Base-by-base conservation (phyloP, 2,329 filamentous ascomycete genomes). In the Sclerotinia trifoliorum region DNA sequence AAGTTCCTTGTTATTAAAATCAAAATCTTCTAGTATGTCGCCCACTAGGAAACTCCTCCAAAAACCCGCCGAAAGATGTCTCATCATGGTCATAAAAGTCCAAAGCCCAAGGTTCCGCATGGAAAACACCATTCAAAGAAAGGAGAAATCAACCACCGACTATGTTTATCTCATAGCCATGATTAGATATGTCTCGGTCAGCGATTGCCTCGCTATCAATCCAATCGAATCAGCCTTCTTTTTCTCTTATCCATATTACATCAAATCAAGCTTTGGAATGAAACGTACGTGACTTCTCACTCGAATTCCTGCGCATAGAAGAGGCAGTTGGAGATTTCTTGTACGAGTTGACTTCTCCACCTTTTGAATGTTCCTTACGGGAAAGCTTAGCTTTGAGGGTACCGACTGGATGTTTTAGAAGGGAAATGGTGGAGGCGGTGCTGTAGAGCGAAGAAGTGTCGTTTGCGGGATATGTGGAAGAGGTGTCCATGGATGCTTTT, bases 381-480 rank as follows among this genome's bases (percentile, higher is more conserved):
- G 44, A 51, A 11, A 67, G n/a, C 24, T 51, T 62, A 3, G 17
- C 11, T 44, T 67, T 67, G 32, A 67, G 11, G 8, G n/a, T 62
- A 32, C 13, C 44, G 29, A 56, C 13, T 0, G 58, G 68, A 24
- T 68, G 56, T 51, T 75, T 74, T 15, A 76, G 54, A 3, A 77
- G 68, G 11, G 69, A 70, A 42, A 75, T 66, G 5, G 71, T 76
- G 3, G 73, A 75, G 5, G 72, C 73, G 32, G 72, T 72, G 65
- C 72, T 76, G 24, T 61, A 62, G 11, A 75, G 69, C 15, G 76
- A 77, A 2, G 69, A 69, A 5, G 70, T 57, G 48, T 75, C 74
- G 13, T 48, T 51, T 26, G 46, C n/a, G 15, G 60, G 51, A 5
- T 32, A 63, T n/a, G 46, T 63, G 8, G 26, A 21, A 15, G 24